Evolutionary conservation across 495 filamentous ascomycete genomes (phyloP).

Genomic region (Penicillium pulvis): DNA sequence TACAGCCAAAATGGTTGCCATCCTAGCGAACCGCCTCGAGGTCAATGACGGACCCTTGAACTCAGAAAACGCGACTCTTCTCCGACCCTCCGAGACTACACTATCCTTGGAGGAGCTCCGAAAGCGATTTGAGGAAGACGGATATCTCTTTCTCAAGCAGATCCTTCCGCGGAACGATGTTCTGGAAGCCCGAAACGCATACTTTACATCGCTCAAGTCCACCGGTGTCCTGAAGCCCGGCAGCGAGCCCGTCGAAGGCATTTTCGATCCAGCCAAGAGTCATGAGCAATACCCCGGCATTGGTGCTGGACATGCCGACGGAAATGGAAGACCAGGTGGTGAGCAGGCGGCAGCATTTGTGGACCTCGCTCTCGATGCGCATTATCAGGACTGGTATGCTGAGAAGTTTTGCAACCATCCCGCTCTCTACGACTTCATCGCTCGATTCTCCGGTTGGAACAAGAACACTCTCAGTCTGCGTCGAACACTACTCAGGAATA

Average conservation of each 20-base stretch:
- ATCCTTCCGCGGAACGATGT: constrained; percentile 60
- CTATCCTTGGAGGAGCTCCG: constrained; percentile 49
- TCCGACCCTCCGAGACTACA: constrained; percentile 43
- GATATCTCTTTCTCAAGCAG: constrained; percentile 63
- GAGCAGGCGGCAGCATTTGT: constrained; percentile 50
- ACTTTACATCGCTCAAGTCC: constrained; percentile 57
- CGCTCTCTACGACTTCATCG: constrained; percentile 51
- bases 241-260: constrained; percentile 45
- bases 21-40: constrained; percentile 34
- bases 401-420: constrained; percentile 60
- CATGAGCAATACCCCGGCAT: constrained; percentile 57
- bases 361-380: constrained; percentile 57
- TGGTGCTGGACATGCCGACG: constrained; percentile 53
- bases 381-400: constrained; percentile 58
- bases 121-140: constrained; percentile 54
- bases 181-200: constrained; percentile 53
- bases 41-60: constrained; percentile 58
- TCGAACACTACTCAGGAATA: constrained; percentile 57
- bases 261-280: constrained; percentile 54
- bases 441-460: constrained; percentile 57
- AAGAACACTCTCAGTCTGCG: constrained; percentile 49
- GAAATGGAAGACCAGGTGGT: constrained; percentile 51
- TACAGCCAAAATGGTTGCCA: constrained; percentile 29
- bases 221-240: constrained; percentile 56
- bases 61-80: constrained; percentile 45